Conservation (phyloP, 345 rosid genomes). For the Triadica sebifera region DNA sequence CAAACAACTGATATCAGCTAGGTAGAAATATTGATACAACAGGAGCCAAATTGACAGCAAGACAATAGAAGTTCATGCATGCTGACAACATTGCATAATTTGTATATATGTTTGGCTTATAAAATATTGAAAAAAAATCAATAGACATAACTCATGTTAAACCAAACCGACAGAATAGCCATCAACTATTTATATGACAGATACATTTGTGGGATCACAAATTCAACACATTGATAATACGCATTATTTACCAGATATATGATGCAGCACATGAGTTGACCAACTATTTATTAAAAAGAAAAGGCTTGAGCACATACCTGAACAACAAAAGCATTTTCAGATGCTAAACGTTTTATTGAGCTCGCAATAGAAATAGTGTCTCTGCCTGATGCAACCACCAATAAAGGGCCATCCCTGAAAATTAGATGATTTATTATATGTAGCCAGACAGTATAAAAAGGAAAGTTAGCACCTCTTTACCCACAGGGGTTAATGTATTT, state of each 20-base stretch:
- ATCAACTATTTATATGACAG: not conserved
- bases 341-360: slow-evolving; percentile 82
- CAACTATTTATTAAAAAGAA: slow-evolving; percentile 3
- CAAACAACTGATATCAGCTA: not conserved
- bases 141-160: not conserved
- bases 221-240: not conserved
- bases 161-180: not conserved
- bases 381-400: slow-evolving; percentile 93
- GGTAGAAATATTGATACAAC: not conserved
- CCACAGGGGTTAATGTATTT: not conserved
- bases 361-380: slow-evolving; percentile 87
- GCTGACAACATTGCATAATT: not conserved
- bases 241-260: not conserved
- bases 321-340: slow-evolving; percentile 79
- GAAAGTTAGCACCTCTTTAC: not conserved
- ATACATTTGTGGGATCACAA: not conserved
- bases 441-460: not conserved
- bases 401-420: slow-evolving; percentile 86
- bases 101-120: not conserved
- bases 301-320: slow-evolving; percentile 53
- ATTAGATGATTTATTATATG: slow-evolving; percentile 3
- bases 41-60: not conserved
- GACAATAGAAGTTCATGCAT: not conserved
- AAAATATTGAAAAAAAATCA: too few species aligned
- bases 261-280: not conserved